Evolutionary conservation across 345 rosid genomes (phyloP).

Genomic region (Aquilaria yunnanensis): DNA sequence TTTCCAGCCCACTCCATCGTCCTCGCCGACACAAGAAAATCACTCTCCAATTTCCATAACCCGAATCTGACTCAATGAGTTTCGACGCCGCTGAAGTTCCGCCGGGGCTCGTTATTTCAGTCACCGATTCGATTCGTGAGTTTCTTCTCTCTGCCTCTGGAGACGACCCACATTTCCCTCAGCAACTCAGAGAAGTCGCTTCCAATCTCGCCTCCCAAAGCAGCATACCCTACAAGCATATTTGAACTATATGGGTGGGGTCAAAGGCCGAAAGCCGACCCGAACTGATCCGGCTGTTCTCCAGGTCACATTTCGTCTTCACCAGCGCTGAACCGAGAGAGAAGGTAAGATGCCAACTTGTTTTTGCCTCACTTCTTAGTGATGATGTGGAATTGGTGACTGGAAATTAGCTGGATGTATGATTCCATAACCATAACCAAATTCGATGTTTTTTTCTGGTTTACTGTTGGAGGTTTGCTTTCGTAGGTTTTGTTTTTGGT

Average conservation of each 20-base stretch:
- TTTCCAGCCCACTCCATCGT: too few species aligned
- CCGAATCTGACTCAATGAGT: constrained; percentile 1
- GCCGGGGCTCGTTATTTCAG: constrained; percentile 28
- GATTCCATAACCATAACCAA: neutral
- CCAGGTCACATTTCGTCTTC: constrained; percentile 53
- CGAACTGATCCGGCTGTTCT: constrained; percentile 37
- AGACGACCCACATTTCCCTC: constrained; percentile 39
- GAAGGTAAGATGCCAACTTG: constrained; percentile 38
- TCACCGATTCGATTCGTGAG: constrained; percentile 32
- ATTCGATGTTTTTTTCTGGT: neutral
- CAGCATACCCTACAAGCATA: constrained; percentile 43
- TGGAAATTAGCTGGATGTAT: neutral
- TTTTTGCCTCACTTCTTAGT: neutral
- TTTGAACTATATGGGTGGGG: constrained; percentile 55
- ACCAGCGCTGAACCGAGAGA: constrained; percentile 66
- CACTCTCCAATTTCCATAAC: too few species aligned
- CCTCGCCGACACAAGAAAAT: too few species aligned
- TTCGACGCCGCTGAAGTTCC: constrained; percentile 9
- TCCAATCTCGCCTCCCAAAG: constrained; percentile 35
- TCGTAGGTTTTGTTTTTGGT: neutral
- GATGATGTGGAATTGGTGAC: too few species aligned
- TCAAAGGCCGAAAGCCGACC: constrained; percentile 46
- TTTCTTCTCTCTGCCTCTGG: constrained; percentile 45
- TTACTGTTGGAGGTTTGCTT: neutral
- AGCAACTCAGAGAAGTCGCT: constrained; percentile 46